These are phyloP conservation scores for Cladosporium sp. DNA, from an alignment of 2,329 filamentous ascomycete species.

Conservation along the genomic window DNA sequence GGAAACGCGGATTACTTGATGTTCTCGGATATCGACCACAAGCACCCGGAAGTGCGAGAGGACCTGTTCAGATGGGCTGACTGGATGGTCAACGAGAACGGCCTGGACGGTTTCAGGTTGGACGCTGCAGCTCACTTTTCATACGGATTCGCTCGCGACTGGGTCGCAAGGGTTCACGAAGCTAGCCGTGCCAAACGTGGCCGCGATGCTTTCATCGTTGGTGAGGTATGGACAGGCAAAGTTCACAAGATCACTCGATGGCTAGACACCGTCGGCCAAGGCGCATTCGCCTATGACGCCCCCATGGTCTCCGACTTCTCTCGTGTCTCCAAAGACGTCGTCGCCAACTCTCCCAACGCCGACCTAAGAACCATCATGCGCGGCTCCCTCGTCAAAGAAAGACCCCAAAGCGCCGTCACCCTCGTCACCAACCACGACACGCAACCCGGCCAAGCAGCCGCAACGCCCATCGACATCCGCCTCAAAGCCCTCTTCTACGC, in stretches of 20 bases:
- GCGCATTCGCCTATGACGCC: slow-evolving; percentile 63
- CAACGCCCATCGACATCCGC: slow-evolving; percentile 57
- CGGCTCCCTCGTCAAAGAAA: slow-evolving; percentile 16
- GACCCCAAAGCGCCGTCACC: slow-evolving; percentile 40
- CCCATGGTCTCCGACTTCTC: slow-evolving; percentile 66
- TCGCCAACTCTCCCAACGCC: slow-evolving; percentile 39
- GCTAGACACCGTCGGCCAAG: slow-evolving; percentile 37
- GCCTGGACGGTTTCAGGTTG: slow-evolving; percentile 61
- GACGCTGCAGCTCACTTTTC: slow-evolving; percentile 72
- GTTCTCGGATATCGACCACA: slow-evolving; percentile 67
- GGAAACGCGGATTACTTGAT: slow-evolving; percentile 67
- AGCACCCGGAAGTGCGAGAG: slow-evolving; percentile 56
- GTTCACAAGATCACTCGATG: slow-evolving; percentile 53
- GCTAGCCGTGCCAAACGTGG: slow-evolving; percentile 32
- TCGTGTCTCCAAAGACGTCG: slow-evolving; percentile 46
- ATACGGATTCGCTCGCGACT: slow-evolving; percentile 60
- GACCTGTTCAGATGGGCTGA: slow-evolving; percentile 64
- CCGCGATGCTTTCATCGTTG: slow-evolving; percentile 59
- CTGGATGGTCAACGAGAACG: slow-evolving; percentile 60
- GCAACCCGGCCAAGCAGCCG: slow-evolving; percentile 57
- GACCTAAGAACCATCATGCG: slow-evolving; percentile 51
- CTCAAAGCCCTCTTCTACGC: slow-evolving; percentile 70
- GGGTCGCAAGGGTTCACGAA: slow-evolving; percentile 54
- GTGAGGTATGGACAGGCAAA: slow-evolving; percentile 64
- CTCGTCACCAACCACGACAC: slow-evolving; percentile 72